Evolutionary conservation across 345 rosid genomes (phyloP).

Genomic region (Lepidium africanum): DNA sequence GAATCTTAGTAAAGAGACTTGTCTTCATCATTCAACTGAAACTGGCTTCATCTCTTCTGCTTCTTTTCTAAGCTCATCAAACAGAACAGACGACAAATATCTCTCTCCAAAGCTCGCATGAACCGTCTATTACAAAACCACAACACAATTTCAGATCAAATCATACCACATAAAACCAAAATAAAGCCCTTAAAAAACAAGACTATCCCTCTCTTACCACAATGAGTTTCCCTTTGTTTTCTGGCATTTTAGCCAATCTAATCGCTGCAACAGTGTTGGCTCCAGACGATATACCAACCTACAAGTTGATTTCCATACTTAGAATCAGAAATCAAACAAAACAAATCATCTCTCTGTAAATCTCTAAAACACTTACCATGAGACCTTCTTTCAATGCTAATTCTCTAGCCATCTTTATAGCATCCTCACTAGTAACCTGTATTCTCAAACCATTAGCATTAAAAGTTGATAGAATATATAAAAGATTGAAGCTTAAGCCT

Average conservation of each 20-base stretch:
- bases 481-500: background rate
- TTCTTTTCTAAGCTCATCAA: slow-evolving; percentile 78
- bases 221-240: slow-evolving; percentile 92
- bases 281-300: slow-evolving; percentile 98
- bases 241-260: slow-evolving; percentile 73
- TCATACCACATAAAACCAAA: background rate
- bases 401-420: slow-evolving; percentile 90
- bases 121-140: slow-evolving; percentile 45
- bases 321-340: background rate
- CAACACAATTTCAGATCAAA: background rate
- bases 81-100: slow-evolving; percentile 75
- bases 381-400: slow-evolving; percentile 94
- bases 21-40: slow-evolving; percentile 50
- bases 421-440: slow-evolving; percentile 87
- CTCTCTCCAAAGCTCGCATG: slow-evolving; percentile 96
- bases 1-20: background rate
- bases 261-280: slow-evolving; percentile 92
- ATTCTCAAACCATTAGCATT: background rate
- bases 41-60: slow-evolving; percentile 93
- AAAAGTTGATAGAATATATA: background rate
- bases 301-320: slow-evolving; percentile 5
- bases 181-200: background rate
- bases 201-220: slow-evolving; percentile 45
- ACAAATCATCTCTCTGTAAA: background rate
- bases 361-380: slow-evolving; percentile 45